phyloP scores from a whole-genome alignment of 2,329 filamentous ascomycete species.

The Penicillium sp. region DNA sequence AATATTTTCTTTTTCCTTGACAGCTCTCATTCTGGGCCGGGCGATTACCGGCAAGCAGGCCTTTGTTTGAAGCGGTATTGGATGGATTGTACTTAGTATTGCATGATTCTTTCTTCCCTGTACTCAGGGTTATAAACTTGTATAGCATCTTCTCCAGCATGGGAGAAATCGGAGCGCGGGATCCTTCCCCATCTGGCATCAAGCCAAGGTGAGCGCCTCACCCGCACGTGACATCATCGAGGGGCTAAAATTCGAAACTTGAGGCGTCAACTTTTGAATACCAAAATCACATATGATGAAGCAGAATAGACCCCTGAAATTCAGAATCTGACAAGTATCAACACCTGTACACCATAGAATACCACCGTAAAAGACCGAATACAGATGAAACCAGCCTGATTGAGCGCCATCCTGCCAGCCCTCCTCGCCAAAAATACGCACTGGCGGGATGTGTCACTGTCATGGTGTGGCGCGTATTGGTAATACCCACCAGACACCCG shows the following conservation, averaged over 20 bases:
- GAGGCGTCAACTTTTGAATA: neutral
- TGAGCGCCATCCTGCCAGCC: neutral
- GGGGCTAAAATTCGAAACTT: slow-evolving; percentile 15
- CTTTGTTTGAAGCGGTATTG: slow-evolving; percentile 60
- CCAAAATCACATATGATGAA: neutral
- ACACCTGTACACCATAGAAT: neutral
- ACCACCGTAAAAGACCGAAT: neutral
- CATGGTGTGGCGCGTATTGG: slow-evolving; percentile 25
- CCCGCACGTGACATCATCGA: slow-evolving; percentile 32
- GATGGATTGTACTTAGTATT: neutral
- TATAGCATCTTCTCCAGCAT: neutral
- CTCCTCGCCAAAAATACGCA: slow-evolving; percentile 6
- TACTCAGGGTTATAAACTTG: slow-evolving; percentile 1
- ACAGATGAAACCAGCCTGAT: neutral
- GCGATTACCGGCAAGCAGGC: slow-evolving; percentile 76
- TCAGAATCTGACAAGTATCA: neutral
- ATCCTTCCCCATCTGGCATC: slow-evolving; percentile 13
- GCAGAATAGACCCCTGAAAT: neutral
- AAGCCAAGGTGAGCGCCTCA: slow-evolving; percentile 20
- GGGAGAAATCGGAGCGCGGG: slow-evolving; percentile 8
- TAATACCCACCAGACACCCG: slow-evolving; percentile 18
- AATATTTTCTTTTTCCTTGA: slow-evolving; percentile 40
- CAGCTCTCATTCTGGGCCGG: slow-evolving; percentile 68
- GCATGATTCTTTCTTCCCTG: neutral
- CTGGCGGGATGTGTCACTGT: slow-evolving; percentile 23